Evolutionary conservation across 129 eudicot genomes (phyloP), one percentile per base, ranked within the genome.

Genomic region (Logfia minima): DNA sequence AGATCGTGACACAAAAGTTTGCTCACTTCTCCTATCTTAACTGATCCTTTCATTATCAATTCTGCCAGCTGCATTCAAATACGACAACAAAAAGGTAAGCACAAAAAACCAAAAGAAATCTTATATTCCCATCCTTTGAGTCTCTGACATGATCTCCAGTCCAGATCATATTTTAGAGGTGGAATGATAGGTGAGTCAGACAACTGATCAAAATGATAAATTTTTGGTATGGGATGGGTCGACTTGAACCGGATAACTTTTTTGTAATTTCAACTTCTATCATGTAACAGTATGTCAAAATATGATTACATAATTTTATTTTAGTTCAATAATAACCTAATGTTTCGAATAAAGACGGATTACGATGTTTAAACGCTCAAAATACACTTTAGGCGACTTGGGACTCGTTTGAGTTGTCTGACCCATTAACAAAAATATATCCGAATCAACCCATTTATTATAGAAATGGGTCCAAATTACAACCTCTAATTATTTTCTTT

Each of bases 1-100:
- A 94, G 88, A 72, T 94, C 96, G 13, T 86, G 82, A 71, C 99
- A 91, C 62, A 94, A 82, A 37, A 91, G 92, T 79, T 88, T 87
- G 94, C 89, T 79, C 28, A 91, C 99, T 51, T 77, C 90, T 80
- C 99, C 99, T 35, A 78, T 82, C 73, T 83, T 84, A 43, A 94
- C 94, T 8, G 85, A 89, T 45, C 99, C 97, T 70, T 85, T 91
- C 85, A 84, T 94, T 68, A 94, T 94, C 80, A 75, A 61, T 66
- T 94, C 99, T 24, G 99, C 83, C 61, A 94, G 71, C 99, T 94
- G 93, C 29, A 75, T 67, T 74, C 73, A 83, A 52, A 68, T 61
- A 28, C 43, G 28, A 72, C 45, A 66, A 70, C 62, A 21, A 21
- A 60, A 64, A 43, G 64, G 60, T 66, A 53, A 72, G 55, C 48